Base-by-base conservation (phyloP, 169 alveolate genomes). In the Blepharisma undulans region DNA sequence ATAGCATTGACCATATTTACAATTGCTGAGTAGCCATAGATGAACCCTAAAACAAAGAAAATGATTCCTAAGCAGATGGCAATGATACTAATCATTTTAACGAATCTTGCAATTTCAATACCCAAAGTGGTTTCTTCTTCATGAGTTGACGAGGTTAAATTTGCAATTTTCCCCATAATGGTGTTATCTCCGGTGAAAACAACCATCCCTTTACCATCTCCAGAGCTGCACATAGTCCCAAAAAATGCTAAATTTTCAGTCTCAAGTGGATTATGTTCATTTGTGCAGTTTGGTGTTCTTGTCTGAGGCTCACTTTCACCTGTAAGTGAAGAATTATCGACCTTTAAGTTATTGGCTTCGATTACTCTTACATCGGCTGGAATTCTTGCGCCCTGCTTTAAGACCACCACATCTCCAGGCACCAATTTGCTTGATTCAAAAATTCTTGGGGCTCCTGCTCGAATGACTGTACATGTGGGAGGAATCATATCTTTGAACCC, bases 111-210 rank as follows among this genome's bases (percentile, higher is more conserved):
- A 22, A 97, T 94, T 94, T 97, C 98, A 61, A 80, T 92, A 79
- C 97, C 93, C 72, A 96, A 91, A 72, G 98, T 95, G 79, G 98
- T 93, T 84, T 96, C 98, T 60, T 88, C 95, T 33, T 93, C 82
- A 72, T 94, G 94, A 60, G 97, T 97, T 78, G 92, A 84, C 18
- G 92, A 91, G 74, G 97, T 97, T 10, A 97, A 90, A 76, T 95
- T 94, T 0, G 98, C 98, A 81, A 97, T 97, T 91, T 95, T 92
- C 4, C 98, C 98, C 90, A 97, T 95, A 19, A 96, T 96, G 76
- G 98, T 96, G 36, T 91, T 94, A 85, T 97, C 97, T 22, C 98
- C 98, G 71, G 96, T 97, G 76, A 93, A 94, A 30, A 97, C 93
- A 4, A 96, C 98, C 66, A 97, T 90, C 21, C 97, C 98, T 48